phyloP scores from a whole-genome alignment of 495 filamentous ascomycete genomes.

The Tuber magnatum region DNA sequence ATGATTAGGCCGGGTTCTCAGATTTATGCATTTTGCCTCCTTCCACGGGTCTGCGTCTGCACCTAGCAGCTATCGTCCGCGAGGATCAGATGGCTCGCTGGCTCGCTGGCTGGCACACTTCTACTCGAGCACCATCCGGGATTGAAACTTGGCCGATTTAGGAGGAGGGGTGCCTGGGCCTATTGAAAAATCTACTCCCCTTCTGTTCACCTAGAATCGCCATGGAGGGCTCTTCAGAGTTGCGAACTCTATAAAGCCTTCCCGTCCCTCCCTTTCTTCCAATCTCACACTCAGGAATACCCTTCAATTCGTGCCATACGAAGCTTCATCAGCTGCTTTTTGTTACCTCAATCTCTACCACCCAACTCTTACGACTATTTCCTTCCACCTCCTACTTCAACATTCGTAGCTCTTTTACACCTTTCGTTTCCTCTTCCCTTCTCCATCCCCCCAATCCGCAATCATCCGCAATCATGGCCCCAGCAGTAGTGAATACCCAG shows the following conservation, averaged over 20 bases:
- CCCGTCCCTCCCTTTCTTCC: not conserved
- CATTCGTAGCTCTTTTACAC: not conserved
- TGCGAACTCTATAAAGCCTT: not conserved
- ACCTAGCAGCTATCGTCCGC: not conserved
- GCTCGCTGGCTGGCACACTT: not conserved
- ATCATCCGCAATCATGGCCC: slow-evolving; percentile 32
- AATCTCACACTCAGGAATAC: not conserved
- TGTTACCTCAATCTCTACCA: not conserved
- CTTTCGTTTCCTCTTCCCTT: not conserved
- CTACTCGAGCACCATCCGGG: not conserved
- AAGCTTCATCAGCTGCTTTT: not conserved
- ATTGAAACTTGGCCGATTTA: not conserved
- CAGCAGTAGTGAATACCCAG: slow-evolving; percentile 32
- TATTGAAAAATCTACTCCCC: not conserved
- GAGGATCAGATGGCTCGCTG: not conserved
- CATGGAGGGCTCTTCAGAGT: not conserved
- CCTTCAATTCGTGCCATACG: not conserved
- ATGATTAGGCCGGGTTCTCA: not conserved
- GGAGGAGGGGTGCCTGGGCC: not conserved
- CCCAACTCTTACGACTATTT: not conserved
- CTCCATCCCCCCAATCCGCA: slow-evolving; percentile 13
- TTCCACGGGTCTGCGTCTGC: not conserved
- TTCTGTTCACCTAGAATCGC: not conserved
- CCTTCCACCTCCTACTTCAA: not conserved
- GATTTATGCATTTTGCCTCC: not conserved